Evolutionary conservation across 129 eudicot species (phyloP).

Genomic region (Erigeron canadensis): DNA sequence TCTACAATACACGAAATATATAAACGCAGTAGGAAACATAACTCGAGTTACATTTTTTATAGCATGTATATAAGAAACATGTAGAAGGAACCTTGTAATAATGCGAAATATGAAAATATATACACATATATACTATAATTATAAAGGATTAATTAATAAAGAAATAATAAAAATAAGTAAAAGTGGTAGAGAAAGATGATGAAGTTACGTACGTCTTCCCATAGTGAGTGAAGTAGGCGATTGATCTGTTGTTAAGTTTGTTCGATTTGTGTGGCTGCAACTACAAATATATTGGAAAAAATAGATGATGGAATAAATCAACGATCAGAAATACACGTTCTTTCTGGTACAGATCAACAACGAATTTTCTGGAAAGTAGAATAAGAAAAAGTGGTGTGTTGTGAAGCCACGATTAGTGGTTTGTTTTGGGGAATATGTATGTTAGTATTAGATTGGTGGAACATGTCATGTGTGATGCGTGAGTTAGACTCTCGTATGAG

Average conservation of each 20-base stretch:
- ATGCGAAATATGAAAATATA: too few relatives aligned
- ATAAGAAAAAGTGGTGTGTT: not conserved
- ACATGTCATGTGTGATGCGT: conserved; percentile 5
- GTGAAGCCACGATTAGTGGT: conserved; percentile 22
- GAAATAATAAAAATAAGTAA: not conserved
- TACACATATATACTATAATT: too few relatives aligned
- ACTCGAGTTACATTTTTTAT: too few relatives aligned
- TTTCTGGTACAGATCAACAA: not conserved
- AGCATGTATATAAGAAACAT: too few relatives aligned
- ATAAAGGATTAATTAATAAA: too few relatives aligned
- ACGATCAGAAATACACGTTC: conserved; percentile 5
- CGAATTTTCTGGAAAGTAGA: conserved; percentile 19
- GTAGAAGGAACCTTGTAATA: too few relatives aligned
- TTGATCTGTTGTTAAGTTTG: not conserved
- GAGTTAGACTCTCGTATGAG: conserved; percentile 11
- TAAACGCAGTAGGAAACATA: too few relatives aligned
- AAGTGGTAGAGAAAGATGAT: not conserved
- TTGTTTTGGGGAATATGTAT: not conserved
- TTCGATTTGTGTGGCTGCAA: conserved; percentile 12
- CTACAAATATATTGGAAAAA: not conserved
- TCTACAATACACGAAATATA: too few relatives aligned
- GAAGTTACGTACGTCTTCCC: conserved; percentile 24
- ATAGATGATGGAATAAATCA: not conserved
- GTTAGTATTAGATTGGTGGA: conserved; percentile 14
- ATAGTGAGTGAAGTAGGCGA: not conserved